A percentile compares a stretch with the other conserved stretches of the same genome.
These are phyloP conservation scores for Pezicula radicicola DNA, from an alignment of 2,329 filamentous ascomycete species.

Conservation along the genomic window DNA sequence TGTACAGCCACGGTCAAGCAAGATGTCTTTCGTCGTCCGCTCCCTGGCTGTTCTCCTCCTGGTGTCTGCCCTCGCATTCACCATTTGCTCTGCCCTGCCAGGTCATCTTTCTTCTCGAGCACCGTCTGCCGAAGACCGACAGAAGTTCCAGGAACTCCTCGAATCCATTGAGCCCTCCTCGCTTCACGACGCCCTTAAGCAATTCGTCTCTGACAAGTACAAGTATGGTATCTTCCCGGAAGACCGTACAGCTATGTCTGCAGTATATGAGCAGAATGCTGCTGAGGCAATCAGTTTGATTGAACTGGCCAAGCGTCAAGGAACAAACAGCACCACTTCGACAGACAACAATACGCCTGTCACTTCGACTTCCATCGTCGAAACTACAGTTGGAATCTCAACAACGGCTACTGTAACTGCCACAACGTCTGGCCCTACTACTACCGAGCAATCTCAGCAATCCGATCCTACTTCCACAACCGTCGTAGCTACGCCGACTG, in stretches of 20 bases:
- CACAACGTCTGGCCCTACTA: neutral
- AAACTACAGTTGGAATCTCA: neutral
- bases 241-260: conserved; percentile 61
- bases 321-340: conserved; percentile 21
- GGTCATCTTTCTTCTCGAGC: conserved; percentile 15
- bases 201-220: conserved; percentile 59
- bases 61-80: conserved; percentile 29
- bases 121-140: conserved; percentile 17
- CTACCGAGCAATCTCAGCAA: neutral
- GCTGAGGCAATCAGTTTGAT: conserved; percentile 60
- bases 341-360: conserved; percentile 13
- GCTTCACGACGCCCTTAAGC: conserved; percentile 65
- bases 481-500: neutral
- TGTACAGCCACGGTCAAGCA: conserved; percentile 5
- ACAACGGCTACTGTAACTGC: conserved; percentile 5
- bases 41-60: conserved; percentile 32
- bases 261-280: conserved; percentile 57
- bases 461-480: neutral
- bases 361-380: conserved; percentile 1
- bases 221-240: conserved; percentile 66
- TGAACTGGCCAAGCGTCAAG: conserved; percentile 61
- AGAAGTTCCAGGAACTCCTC: conserved; percentile 51
- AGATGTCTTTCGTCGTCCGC: conserved; percentile 36
- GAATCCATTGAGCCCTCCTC: conserved; percentile 54
- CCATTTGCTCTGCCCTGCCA: conserved; percentile 30